A percentile compares a stretch with the other conserved stretches of the same genome.
Evolutionary conservation across 2,329 filamentous ascomycete species (phyloP).

Genomic region (Paecilomyces sp.): DNA sequence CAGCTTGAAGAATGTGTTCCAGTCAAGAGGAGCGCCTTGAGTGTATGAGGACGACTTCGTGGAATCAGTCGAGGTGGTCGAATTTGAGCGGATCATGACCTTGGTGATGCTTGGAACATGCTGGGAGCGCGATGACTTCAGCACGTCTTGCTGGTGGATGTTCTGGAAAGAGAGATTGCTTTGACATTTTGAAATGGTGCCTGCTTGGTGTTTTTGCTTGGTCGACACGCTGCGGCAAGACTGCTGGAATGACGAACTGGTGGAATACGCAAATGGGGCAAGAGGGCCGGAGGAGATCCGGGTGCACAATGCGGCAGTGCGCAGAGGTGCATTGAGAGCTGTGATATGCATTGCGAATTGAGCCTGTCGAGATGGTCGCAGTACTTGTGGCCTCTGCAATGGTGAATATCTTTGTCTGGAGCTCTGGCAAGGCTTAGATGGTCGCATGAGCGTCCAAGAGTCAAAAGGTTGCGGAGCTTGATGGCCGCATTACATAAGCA

Average conservation of each 20-base stretch:
- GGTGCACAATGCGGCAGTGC: constrained; percentile 21
- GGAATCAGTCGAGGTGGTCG: constrained; percentile 12
- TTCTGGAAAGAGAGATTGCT: constrained; percentile 2
- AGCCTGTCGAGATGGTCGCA: background rate
- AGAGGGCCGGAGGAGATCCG: constrained; percentile 18
- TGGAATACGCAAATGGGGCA: constrained; percentile 14
- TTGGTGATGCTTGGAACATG: constrained; percentile 3
- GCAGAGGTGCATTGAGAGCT: constrained; percentile 23
- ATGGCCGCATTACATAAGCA: background rate
- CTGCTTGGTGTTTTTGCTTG: constrained; percentile 13
- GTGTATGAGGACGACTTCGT: background rate
- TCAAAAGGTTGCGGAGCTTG: background rate
- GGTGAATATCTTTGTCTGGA: background rate
- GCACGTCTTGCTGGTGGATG: constrained; percentile 3
- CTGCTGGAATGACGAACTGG: constrained; percentile 1
- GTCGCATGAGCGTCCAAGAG: background rate
- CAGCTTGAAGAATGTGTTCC: constrained; percentile 89
- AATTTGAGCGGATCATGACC: constrained; percentile 16
- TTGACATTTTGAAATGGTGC: constrained; percentile 14
- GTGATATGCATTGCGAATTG: constrained; percentile 17
- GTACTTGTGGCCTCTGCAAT: background rate
- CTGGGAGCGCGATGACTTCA: constrained; percentile 11
- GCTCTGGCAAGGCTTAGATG: background rate
- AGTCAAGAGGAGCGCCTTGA: constrained; percentile 52
- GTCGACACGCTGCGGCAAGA: constrained; percentile 6